These are phyloP conservation scores for Macrophomina pseudophaseolina DNA, from an alignment of 2,329 filamentous ascomycete genomes.

Conservation along the genomic window DNA sequence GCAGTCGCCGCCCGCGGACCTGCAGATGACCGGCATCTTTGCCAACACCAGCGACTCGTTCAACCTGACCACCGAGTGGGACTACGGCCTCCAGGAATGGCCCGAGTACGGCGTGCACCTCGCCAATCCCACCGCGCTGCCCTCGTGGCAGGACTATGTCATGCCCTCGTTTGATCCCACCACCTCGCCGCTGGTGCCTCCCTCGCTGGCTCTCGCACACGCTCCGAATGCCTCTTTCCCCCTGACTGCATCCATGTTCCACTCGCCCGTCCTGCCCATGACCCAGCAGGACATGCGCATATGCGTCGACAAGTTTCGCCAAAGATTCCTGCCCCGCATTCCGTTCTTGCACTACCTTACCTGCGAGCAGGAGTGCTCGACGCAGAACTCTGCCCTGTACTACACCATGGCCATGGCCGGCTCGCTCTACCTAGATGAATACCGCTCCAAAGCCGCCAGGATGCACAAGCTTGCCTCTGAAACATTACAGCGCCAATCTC, in stretches of 20 bases:
- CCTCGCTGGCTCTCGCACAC: constrained; percentile 25
- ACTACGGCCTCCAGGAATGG: constrained; percentile 25
- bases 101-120: constrained; percentile 8
- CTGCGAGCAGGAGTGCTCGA: constrained; percentile 14
- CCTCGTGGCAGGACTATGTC: constrained; percentile 24
- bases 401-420: constrained; percentile 24
- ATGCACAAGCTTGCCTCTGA: constrained; percentile 20
- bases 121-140: background rate
- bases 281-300: constrained; percentile 15
- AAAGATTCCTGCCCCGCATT: constrained; percentile 14
- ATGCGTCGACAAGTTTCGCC: constrained; percentile 18
- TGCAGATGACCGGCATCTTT: background rate
- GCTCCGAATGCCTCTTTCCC: constrained; percentile 16
- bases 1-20: background rate
- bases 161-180: constrained; percentile 22
- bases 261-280: constrained; percentile 2
- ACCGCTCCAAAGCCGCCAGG: constrained; percentile 16
- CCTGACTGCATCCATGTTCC: background rate
- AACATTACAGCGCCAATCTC: background rate
- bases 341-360: constrained; percentile 23
- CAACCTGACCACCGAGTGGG: constrained; percentile 21
- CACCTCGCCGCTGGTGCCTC: constrained; percentile 1
- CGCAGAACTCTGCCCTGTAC: constrained; percentile 17
- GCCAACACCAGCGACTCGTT: constrained; percentile 13
- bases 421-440: constrained; percentile 22